Conservation (phyloP, 768 basidiomycete species). For the Auriscalpium orientale region DNA sequence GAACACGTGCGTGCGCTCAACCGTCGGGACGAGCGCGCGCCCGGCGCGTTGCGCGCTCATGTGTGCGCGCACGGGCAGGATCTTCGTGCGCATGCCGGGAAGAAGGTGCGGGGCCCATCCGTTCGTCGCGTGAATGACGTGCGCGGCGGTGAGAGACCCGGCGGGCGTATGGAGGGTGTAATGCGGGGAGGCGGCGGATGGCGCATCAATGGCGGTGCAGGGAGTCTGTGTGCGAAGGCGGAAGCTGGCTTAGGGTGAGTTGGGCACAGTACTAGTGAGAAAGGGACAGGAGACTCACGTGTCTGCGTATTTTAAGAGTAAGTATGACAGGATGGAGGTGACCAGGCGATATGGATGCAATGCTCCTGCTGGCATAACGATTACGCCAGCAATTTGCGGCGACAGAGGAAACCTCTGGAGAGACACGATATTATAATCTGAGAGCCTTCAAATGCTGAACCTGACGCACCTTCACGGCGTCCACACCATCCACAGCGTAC, state of each 20-base stretch:
- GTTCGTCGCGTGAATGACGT: slow-evolving; percentile 82
- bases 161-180: slow-evolving; percentile 57
- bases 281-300: slow-evolving; percentile 28
- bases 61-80: slow-evolving; percentile 50
- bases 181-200: slow-evolving; percentile 17
- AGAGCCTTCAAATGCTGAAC: background rate
- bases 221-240: slow-evolving; percentile 53
- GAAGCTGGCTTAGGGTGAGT: slow-evolving; percentile 36
- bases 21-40: slow-evolving; percentile 19
- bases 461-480: slow-evolving; percentile 28
- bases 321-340: slow-evolving; percentile 47
- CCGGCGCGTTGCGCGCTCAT: slow-evolving; percentile 65
- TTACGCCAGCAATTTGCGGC: slow-evolving; percentile 37
- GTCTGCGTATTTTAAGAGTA: slow-evolving; percentile 41
- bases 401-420: slow-evolving; percentile 45
- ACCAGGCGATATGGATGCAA: slow-evolving; percentile 67
- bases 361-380: slow-evolving; percentile 50
- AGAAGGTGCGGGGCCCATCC: slow-evolving; percentile 74
- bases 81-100: slow-evolving; percentile 49
- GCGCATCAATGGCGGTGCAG: slow-evolving; percentile 41
- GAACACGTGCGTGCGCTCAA: slow-evolving; percentile 53
- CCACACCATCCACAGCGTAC: slow-evolving; percentile 23
- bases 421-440: no score
- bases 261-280: background rate
- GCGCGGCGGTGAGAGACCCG: slow-evolving; percentile 47